Base-by-base conservation (phyloP, 257 asterid genomes). In the Primulina tabacum region DNA sequence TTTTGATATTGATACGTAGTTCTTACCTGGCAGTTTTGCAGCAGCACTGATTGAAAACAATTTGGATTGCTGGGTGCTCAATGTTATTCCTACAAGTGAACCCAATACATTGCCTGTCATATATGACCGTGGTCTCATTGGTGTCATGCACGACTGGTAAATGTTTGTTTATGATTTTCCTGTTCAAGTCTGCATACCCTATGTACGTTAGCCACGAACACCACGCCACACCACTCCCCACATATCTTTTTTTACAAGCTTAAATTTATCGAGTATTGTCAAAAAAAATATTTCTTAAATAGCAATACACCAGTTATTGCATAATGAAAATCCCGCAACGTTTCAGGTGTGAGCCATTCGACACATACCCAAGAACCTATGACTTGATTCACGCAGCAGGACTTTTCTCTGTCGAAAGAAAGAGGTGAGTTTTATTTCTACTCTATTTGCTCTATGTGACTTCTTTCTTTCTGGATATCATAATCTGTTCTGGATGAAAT, bases 321-420 rank as follows among this genome's bases (percentile, higher is more conserved):
- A 7, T 37, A 4, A 18, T 4, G 12, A 34, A 67, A 56, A 33
- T 2, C 21, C 38, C 16, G 52, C 9, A 64, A 50, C 4, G 8
- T 50, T 50, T 50, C 81, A 86, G 96, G 96, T 89, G 96, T 58
- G 87, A 85, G 89, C 91, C 96, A 16, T 89, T 89, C 33, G 82
- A 82, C 75, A 87, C 94, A 6, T 83, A 82, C 40, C 96, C 96
- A 32, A 87, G 96, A 83, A 83, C 93, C 8, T 89, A 89, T 24
- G 96, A 89, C 59, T 60, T 82, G 68, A 21, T 89, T 68, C 79
- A 89, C 57, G 93, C 96, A 59, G 86, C 66, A 7, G 88, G 84
- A 21, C 87, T 89, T 38, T 85, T 86, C 81, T 83, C 90, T 29
- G 83, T 78, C 5, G 96, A 89, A 68, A 80, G 66, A 62, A 80